Base-by-base conservation (phyloP, 352 stramenopile genomes). In the Phytophthora fragariaefolia region DNA sequence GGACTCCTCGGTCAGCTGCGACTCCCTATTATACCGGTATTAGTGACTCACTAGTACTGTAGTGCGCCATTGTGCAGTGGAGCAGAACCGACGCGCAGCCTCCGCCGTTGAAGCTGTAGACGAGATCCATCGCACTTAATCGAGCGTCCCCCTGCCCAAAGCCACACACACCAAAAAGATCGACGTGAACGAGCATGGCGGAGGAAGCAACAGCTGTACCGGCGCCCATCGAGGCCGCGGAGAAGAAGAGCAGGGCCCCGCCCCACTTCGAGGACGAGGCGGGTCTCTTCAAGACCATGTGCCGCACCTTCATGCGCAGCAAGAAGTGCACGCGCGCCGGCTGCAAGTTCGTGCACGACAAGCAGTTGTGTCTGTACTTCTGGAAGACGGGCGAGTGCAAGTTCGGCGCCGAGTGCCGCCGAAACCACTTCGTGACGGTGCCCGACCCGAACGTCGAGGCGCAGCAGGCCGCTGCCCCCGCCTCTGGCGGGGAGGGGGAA, bases 251-350 rank as follows among this genome's bases (percentile, higher is more conserved):
- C 28, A 40, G 34, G 32, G 51, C 50, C 1, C 61, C 72, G 0
- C 58, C 50, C 28, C 72, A 87, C 61, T 87, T 82, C 51, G 76
- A 82, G 46, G 79, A 91, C 58, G 68, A 76, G 23, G 80, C 77
- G 8, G 75, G 73, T 6, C 67, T 75, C 27, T 90, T 91, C 68
- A 85, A 86, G 77, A 80, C 51, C n/a, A 73, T 90, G 23, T 90
- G 83, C 50, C 77, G 79, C 22, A 51, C 30, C n/a, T 90, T 79
- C 61, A 84, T 92, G 77, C 67, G 46, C 24, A 70, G 56, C 10
- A 76, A 72, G 20, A 81, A 70, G 38, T 82, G 69, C 56, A 65
- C 53, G 17, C 65, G 70, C 12, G 26, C 40, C 9, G 48, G 60
- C 61, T 91, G 84, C 69, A 71, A 60, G 40, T 67, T 65, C 47